phyloP scores from a whole-genome alignment of 2,329 filamentous ascomycete species.

The Phaeosphaeriaceae sp. region DNA sequence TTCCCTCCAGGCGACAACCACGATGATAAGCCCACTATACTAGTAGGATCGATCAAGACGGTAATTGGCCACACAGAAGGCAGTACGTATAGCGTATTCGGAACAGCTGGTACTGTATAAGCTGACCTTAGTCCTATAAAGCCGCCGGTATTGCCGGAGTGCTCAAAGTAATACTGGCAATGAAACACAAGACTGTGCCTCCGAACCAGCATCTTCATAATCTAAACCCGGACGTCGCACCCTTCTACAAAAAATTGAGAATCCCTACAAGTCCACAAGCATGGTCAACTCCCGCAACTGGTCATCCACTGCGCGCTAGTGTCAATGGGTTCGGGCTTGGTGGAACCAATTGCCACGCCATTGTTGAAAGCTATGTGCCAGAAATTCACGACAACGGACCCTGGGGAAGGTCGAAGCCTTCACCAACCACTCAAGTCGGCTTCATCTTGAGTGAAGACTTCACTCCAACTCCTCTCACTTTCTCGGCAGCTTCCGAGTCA shows the following conservation, averaged over 20 bases:
- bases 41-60: conserved; percentile 34
- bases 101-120: no score
- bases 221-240: conserved; percentile 40
- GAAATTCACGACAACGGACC: no score
- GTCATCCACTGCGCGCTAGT: conserved; percentile 17
- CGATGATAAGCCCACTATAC: background rate
- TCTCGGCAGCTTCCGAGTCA: no score
- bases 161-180: conserved; percentile 46
- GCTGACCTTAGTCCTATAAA: no score
- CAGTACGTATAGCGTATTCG: no score
- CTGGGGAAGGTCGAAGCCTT: no score
- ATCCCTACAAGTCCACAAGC: conserved; percentile 6
- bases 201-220: conserved; percentile 42
- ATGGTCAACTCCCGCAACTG: conserved; percentile 19
- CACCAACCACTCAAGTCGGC: no score
- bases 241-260: conserved; percentile 16
- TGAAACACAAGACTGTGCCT: conserved; percentile 29
- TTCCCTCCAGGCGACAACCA: conserved; percentile 10
- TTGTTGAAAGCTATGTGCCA: conserved; percentile 28
- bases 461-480: no score
- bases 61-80: conserved; percentile 52
- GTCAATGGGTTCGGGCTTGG: conserved; percentile 36
- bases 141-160: conserved; percentile 47
- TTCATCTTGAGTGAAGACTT: no score
- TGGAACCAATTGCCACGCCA: conserved; percentile 35